A percentile compares a stretch with the other conserved stretches of the same genome.
Conservation (phyloP, 306 rosid species). For the Casuarina equisetifolia region DNA sequence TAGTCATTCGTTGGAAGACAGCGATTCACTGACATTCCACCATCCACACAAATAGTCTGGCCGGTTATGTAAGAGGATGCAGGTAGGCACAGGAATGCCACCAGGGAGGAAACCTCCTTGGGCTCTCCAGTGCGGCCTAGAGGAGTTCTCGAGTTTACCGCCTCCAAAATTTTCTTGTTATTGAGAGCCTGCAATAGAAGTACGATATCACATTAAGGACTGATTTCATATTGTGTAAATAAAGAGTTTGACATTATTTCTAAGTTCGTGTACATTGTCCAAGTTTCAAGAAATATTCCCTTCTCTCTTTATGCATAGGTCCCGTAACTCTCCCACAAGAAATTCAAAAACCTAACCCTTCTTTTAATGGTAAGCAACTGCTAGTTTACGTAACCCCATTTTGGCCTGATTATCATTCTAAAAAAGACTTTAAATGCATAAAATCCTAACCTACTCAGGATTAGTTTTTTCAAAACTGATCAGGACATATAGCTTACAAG, state of each 20-base stretch:
- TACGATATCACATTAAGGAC: neutral
- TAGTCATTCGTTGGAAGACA: neutral
- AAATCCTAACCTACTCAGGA: too few relatives aligned
- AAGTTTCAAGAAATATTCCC: neutral
- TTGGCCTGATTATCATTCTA: too few relatives aligned
- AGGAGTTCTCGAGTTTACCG: neutral
- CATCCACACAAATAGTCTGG: constrained; percentile 1
- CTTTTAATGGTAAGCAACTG: too few relatives aligned
- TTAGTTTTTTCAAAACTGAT: too few relatives aligned
- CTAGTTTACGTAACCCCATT: too few relatives aligned
- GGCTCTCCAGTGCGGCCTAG: neutral
- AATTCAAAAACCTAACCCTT: too few relatives aligned
- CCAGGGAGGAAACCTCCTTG: constrained; percentile 2
- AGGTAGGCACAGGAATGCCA: constrained; percentile 1
- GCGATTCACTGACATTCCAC: neutral
- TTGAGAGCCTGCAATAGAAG: neutral
- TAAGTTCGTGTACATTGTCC: neutral
- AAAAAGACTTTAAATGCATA: too few relatives aligned
- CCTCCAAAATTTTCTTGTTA: neutral
- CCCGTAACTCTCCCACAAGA: too few relatives aligned
- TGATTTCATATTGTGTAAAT: neutral
- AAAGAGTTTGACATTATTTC: neutral
- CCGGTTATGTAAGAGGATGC: constrained; percentile 1
- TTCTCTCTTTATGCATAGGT: too few relatives aligned
- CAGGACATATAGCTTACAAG: too few relatives aligned